Evolutionary conservation across 2,329 filamentous ascomycete genomes (phyloP).

Genomic region (Parafenestella ontariensis): DNA sequence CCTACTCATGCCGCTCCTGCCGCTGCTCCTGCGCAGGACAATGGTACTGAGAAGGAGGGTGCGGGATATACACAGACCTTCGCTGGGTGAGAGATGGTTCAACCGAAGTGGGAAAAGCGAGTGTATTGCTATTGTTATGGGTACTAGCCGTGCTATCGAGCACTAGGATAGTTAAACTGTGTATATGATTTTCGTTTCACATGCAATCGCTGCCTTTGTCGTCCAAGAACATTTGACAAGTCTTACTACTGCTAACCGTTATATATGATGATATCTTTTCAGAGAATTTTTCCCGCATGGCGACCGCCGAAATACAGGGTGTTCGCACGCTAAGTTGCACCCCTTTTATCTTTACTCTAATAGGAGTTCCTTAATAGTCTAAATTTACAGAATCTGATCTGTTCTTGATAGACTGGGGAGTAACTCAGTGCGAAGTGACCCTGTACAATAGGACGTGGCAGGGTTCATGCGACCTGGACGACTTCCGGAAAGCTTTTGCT

Average conservation of each 20-base stretch:
- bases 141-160: background rate
- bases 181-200: background rate
- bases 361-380: no score
- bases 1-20: background rate
- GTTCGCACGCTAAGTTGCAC: no score
- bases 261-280: no score
- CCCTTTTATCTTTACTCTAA: no score
- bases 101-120: background rate
- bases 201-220: background rate
- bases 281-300: no score
- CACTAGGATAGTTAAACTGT: background rate
- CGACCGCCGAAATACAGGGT: no score
- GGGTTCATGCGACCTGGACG: background rate
- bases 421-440: no score
- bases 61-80: constrained; percentile 11
- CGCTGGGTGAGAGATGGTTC: background rate
- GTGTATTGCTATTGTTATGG: background rate
- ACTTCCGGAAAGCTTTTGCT: constrained; percentile 24
- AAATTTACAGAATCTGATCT: no score
- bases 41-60: constrained; percentile 1
- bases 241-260: no score
- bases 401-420: no score
- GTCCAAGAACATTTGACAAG: no score
- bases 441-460: background rate
- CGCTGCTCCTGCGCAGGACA: background rate